Conservation (phyloP, 2,329 filamentous ascomycete species). For the Colletotrichum australisinense region DNA sequence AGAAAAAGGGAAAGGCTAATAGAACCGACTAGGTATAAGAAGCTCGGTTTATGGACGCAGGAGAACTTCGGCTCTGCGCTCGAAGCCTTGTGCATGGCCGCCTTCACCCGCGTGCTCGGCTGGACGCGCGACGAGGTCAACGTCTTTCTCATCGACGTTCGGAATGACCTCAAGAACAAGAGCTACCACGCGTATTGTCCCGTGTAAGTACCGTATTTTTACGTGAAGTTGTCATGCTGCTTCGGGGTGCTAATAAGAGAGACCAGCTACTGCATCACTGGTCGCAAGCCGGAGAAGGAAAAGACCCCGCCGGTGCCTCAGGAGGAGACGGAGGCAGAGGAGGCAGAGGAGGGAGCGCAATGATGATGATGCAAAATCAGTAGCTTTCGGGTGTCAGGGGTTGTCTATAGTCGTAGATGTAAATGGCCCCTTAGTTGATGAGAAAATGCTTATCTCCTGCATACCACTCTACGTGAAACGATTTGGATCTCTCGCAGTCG, state of each 20-base stretch:
- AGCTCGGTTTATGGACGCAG: slow-evolving; percentile 52
- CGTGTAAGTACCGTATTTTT: slow-evolving; percentile 32
- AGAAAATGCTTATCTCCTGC: no score
- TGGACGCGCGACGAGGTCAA: slow-evolving; percentile 46
- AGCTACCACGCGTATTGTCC: slow-evolving; percentile 48
- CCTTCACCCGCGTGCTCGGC: slow-evolving; percentile 44
- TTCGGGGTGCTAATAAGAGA: background rate
- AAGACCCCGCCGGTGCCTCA: background rate
- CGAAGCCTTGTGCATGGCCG: slow-evolving; percentile 42
- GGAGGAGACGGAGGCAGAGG: no score
- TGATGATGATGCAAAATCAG: background rate
- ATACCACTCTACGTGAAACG: no score
- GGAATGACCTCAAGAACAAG: slow-evolving; percentile 42
- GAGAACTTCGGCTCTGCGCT: slow-evolving; percentile 45
- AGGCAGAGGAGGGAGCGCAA: background rate
- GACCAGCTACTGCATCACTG: background rate
- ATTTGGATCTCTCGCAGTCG: no score
- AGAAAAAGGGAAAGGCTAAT: no score
- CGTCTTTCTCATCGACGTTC: slow-evolving; percentile 44
- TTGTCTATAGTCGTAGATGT: no score
- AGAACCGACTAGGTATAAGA: slow-evolving; percentile 55
- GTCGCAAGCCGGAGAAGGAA: background rate
- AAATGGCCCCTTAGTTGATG: no score
- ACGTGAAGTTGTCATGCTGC: no score
- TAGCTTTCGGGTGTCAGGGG: no score